Percentiles rank a stretch among this genome's conserved stretches.
Evolutionary conservation across 2,329 filamentous ascomycete genomes (phyloP).

Genomic region (Metarhizium humberi): DNA sequence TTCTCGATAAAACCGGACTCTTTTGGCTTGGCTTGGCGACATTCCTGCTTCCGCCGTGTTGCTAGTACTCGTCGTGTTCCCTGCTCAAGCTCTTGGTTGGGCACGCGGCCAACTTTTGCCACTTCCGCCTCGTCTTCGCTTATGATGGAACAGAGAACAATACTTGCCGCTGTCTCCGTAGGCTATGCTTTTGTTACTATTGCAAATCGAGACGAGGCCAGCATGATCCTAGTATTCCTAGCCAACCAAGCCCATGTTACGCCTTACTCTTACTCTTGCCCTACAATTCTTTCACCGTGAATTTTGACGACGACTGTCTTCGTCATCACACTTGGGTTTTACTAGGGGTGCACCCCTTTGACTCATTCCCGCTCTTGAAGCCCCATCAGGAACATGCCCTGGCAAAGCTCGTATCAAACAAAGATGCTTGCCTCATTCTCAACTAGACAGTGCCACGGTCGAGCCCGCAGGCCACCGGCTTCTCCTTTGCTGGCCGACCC

Average conservation of each 20-base stretch:
- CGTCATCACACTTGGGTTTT: not conserved
- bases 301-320: not conserved
- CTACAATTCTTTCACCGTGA: not conserved
- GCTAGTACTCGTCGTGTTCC: not conserved
- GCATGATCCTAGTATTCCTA: not conserved
- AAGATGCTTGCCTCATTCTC: conserved; percentile 2
- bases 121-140: not conserved
- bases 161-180: not conserved
- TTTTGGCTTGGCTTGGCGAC: not conserved
- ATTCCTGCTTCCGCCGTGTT: not conserved
- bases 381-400: not conserved
- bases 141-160: not conserved
- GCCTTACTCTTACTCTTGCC: not conserved
- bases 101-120: not conserved
- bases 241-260: not conserved
- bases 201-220: not conserved
- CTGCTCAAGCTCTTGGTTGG: not conserved
- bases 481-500: no score
- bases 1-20: no score
- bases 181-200: not conserved
- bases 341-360: not conserved
- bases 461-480: no score
- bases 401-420: not conserved
- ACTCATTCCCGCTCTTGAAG: conserved; percentile 1
- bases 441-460: not conserved